phyloP scores from a whole-genome alignment of 192 early-diverging fungal species.

The Anaeromyces robustus region DNA sequence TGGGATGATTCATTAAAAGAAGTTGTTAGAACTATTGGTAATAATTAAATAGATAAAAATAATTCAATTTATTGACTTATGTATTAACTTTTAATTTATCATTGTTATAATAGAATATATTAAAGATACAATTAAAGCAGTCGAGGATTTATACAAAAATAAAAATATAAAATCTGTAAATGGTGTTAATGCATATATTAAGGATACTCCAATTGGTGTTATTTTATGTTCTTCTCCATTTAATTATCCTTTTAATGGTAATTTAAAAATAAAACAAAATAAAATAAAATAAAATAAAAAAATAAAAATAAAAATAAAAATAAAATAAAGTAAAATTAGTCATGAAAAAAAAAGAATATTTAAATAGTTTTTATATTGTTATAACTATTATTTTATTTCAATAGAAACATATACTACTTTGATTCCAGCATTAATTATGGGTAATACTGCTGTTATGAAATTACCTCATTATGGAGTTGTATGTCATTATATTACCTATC shows the following conservation, averaged over 20 bases:
- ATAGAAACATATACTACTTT: not conserved
- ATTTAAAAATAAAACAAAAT: no score
- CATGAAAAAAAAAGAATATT: no score
- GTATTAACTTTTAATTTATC: not conserved
- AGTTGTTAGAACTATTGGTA: not conserved
- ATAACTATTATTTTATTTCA: not conserved
- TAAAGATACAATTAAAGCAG: not conserved
- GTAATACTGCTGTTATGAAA: slow-evolving; percentile 1
- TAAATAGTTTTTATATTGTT: no score
- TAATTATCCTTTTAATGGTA: slow-evolving; percentile 3
- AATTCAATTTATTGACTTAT: no score
- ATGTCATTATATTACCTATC: slow-evolving; percentile 1
- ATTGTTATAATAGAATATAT: not conserved
- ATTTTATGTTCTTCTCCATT: not conserved
- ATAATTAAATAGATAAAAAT: not conserved
- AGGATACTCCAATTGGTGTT: not conserved
- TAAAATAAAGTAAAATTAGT: no score
- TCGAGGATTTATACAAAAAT: not conserved
- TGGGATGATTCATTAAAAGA: not conserved
- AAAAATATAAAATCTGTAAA: not conserved
- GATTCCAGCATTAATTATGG: slow-evolving; percentile 4
- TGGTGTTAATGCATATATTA: not conserved
- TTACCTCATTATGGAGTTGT: slow-evolving; percentile 1
- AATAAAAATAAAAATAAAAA: no score
- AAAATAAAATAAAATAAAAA: no score